Base-by-base conservation (phyloP, 2,329 filamentous ascomycete genomes). In the Immersiporthe knoxdaviesiana region DNA sequence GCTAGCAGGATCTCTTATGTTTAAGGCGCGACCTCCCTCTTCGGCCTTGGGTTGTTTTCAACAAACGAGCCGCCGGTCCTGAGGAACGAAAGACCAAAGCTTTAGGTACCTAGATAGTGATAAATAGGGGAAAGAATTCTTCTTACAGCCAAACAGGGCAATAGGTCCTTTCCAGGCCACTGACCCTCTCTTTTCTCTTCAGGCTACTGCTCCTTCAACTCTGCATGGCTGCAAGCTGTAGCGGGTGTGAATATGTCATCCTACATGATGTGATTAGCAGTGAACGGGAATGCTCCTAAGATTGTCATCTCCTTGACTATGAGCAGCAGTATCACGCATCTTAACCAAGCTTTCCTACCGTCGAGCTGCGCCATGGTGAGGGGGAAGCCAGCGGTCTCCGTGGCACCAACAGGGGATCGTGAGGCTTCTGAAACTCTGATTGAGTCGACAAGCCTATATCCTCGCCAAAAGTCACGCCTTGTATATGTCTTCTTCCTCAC, bases 401-500 rank as follows among this genome's bases (percentile, higher is more conserved):
- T 1, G 27, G 7, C 24, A 18, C 18, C 24, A 30, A 30, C 3
- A n/a, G 3, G 27, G 2, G 0, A 30, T 8, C 24, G 12, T 30
- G 12, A 14, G 27, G 52, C 52, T 32, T n/a, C n/a, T 47, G 44
- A 10, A n/a, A n/a, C n/a, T 7, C 21, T 44, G 2, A 14, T 14
- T 30, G 5, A 32, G 4, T 30, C n/a, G 11, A 30, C 52, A 8
- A 3, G 52, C 12, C 14, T 56, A 56, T 16, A 56, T 56, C 24
- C 52, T 30, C 7, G 52, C 24, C 14, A 16, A 30, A 8, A 30
- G 27, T 72, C 21, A 69, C 16, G 41, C 52, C 56, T 65, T 64
- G 61, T 75, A 78, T 44, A 76, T 78, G 21, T 77, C 76, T 74
- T 89, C 87, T 0, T 86, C 87, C 74, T 88, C 85, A 0, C 83